These are phyloP conservation scores for Volvox africanus DNA, from an alignment of 139 green algal genomes.

Conservation along the genomic window DNA sequence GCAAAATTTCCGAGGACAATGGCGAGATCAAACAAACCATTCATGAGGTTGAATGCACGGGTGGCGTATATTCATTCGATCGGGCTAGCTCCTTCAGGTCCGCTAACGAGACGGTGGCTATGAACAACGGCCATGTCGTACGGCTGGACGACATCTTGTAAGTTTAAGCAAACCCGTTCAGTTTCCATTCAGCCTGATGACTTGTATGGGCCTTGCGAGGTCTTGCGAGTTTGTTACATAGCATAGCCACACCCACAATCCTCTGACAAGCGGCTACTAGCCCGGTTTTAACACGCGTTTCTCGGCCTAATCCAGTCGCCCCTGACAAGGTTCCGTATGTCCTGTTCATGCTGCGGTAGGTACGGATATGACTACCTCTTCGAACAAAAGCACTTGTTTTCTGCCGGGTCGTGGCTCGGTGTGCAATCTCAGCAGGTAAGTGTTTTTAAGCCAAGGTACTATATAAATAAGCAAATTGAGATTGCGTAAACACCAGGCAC, in stretches of 20 bases:
- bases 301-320: no score
- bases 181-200: no score
- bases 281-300: no score
- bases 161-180: not conserved
- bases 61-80: not conserved
- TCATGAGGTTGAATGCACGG: not conserved
- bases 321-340: no score
- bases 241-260: no score
- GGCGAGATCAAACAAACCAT: no score
- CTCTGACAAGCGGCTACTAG: no score
- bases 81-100: not conserved
- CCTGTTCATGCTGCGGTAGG: not conserved
- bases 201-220: no score
- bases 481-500: no score
- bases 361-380: conserved; percentile 16
- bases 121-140: conserved; percentile 15
- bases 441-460: not conserved
- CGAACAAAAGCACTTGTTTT: not conserved
- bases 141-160: conserved; percentile 7
- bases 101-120: not conserved
- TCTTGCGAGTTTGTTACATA: no score
- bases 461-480: no score
- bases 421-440: conserved; percentile 14
- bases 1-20: not conserved
- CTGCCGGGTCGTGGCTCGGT: conserved; percentile 4